These are phyloP conservation scores for Cyberlindnera maclurae DNA, from an alignment of 805 yeast genomes.

Conservation along the genomic window DNA sequence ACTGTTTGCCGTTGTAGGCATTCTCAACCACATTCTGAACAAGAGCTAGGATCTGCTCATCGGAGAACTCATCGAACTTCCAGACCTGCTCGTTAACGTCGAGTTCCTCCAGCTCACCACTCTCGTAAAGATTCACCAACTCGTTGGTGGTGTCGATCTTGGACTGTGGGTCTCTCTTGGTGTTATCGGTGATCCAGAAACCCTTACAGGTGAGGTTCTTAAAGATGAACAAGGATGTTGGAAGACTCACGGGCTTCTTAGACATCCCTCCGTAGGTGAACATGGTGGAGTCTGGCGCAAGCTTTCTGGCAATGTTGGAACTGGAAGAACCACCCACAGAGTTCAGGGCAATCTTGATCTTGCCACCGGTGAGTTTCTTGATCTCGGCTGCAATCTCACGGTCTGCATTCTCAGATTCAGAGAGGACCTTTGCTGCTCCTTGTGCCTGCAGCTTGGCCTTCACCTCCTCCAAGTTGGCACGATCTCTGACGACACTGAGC, in stretches of 20 bases:
- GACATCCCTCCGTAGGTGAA: conserved; percentile 98
- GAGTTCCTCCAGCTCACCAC: conserved; percentile 44
- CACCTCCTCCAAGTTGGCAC: conserved; percentile 66
- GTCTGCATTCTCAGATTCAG: conserved; percentile 77
- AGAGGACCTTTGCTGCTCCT: conserved; percentile 84
- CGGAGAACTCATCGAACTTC: conserved; percentile 24
- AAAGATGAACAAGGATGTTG: conserved; percentile 84
- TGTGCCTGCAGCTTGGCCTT: conserved; percentile 45
- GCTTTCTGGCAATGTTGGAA: conserved; percentile 75
- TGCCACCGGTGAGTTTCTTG: conserved; percentile 42
- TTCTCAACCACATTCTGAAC: conserved; percentile 30
- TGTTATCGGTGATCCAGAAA: conserved; percentile 82
- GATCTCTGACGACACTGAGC: conserved; percentile 79
- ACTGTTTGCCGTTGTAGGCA: conserved; percentile 39
- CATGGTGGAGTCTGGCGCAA: conserved; percentile 66
- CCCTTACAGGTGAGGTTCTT: conserved; percentile 83
- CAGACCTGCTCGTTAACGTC: conserved; percentile 27
- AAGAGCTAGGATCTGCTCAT: conserved; percentile 30
- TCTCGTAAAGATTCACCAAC: conserved; percentile 50
- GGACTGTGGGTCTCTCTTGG: conserved; percentile 49
- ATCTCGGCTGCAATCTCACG: conserved; percentile 58
- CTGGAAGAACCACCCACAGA: conserved; percentile 91
- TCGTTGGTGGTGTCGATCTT: conserved; percentile 49
- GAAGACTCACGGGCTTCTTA: conserved; percentile 85
- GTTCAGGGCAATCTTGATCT: conserved; percentile 74